Evolutionary conservation across 768 basidiomycete genomes (phyloP), one percentile per base, ranked within the genome.

Genomic region (Serendipita sp.): DNA sequence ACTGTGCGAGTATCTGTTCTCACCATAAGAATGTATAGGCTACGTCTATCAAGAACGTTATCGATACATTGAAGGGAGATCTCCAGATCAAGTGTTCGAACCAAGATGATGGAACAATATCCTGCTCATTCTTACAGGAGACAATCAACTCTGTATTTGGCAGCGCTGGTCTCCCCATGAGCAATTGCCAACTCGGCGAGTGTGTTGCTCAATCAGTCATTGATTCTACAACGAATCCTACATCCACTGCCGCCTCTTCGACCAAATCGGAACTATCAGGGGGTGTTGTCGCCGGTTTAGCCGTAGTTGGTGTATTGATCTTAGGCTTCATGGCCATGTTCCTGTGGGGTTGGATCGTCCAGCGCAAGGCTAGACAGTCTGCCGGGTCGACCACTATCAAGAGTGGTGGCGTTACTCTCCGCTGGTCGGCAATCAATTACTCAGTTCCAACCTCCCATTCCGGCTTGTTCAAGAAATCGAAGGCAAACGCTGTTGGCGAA

Each of bases 201-300:
- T 96, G 94, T 73, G 85, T 96, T 15, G 75, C 80, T 2, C 91
- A 95, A 72, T 80, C 78, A 65, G 84, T 88, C 44, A 84, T 96
- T 64, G 86, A 92, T 70, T 76, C 73, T 47, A 28, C 60, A 13
- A 3, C 58, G 51, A 30, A 16, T 44, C 76, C 74, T 5, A 75
- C 74, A 60, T 73, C 77, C 1, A 75, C 74, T 1, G 13, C 63
- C 23, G 62, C 69, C 4, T 68, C 74, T 2, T 65, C 76, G 16
- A 44, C 62, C 28, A 35, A 63, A 0, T 67, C 69, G 0, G 74
- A 80, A 16, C 81, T 96, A 7, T 79, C 83, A 64, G 81, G 84
- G 0, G 93, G 94, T 1, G 93, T 96, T 28, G 90, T 96, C 65
- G 93, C 89, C 41, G 94, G 94, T 11, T 74, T 97, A 34, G 91